Conservation (phyloP, 176 grass and related monocot species). For the Rhipidocladum racemiflorum region DNA sequence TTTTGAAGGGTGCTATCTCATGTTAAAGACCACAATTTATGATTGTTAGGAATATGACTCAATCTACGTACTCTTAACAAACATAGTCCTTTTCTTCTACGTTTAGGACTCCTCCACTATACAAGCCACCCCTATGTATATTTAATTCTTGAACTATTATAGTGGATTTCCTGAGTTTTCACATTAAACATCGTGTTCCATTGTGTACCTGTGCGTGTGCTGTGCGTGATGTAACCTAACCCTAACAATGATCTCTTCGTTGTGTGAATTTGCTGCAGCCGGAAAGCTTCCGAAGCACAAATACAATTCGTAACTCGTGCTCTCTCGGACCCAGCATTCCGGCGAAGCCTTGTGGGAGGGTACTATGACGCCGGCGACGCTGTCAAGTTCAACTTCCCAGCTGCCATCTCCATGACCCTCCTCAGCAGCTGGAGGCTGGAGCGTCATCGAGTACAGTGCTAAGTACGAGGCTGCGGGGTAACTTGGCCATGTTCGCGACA, state of each 20-base stretch:
- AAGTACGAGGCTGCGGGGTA: conserved; percentile 85
- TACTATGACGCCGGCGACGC: conserved; percentile 80
- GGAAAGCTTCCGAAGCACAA: conserved; percentile 82
- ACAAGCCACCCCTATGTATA: too few relatives aligned
- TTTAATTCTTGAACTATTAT: too few relatives aligned
- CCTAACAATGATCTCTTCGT: not conserved
- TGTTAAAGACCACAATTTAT: not conserved
- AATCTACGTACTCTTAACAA: too few relatives aligned
- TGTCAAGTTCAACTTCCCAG: conserved; percentile 83
- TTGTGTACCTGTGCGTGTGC: too few relatives aligned
- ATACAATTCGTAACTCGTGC: conserved; percentile 71
- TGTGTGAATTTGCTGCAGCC: conserved; percentile 47
- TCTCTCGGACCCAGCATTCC: conserved; percentile 52
- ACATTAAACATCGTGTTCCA: too few relatives aligned
- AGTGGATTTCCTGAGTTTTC: too few relatives aligned
- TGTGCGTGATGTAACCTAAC: too few relatives aligned
- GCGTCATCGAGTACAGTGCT: conserved; percentile 85
- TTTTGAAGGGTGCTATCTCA: not conserved
- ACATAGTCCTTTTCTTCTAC: too few relatives aligned
- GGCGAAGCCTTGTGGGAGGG: conserved; percentile 62
- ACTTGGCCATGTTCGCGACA: conserved; percentile 71
- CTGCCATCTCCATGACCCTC: conserved; percentile 85
- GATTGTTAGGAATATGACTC: too few relatives aligned
- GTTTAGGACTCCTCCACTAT: too few relatives aligned
- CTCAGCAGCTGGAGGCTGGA: conserved; percentile 98